Conservation (phyloP, 192 early-diverging fungal genomes). For the Diversispora eburnea region DNA sequence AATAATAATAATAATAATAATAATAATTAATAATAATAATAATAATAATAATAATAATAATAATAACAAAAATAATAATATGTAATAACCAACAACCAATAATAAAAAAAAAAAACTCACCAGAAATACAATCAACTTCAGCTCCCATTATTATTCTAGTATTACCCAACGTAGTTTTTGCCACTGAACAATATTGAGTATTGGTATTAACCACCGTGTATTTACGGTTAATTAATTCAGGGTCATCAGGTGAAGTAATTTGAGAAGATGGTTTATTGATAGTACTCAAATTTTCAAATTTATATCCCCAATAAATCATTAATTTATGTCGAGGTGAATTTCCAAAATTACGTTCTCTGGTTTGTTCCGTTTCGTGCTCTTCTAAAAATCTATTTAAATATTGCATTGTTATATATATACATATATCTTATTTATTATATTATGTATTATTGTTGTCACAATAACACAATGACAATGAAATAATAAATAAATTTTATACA, state of each 20-base stretch:
- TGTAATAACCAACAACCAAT: too few species aligned
- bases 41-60: neutral
- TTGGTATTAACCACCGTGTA: conserved; percentile 69
- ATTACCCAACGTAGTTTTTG: conserved; percentile 68
- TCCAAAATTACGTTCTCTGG: conserved; percentile 36
- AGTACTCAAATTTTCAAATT: conserved; percentile 79
- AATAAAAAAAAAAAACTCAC: too few species aligned
- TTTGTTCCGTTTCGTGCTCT: conserved; percentile 56
- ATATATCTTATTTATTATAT: too few species aligned
- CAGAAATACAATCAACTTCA: conserved; percentile 84
- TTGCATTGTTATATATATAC: neutral
- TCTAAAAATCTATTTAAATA: conserved; percentile 71
- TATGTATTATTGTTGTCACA: neutral
- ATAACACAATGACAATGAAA: neutral
- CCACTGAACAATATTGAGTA: conserved; percentile 85
- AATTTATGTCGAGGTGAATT: conserved; percentile 53
- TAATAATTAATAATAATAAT: conserved; percentile 3
- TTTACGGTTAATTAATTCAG: conserved; percentile 42
- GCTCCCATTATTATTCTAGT: conserved; percentile 79
- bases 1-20: neutral
- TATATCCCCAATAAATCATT: conserved; percentile 87
- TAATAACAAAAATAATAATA: neutral
- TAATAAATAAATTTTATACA: neutral
- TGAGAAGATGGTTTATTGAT: conserved; percentile 52
- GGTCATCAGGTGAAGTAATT: conserved; percentile 37